Evolutionary conservation across 2,329 filamentous ascomycete species (phyloP).

Genomic region (Huntiella savannae): DNA sequence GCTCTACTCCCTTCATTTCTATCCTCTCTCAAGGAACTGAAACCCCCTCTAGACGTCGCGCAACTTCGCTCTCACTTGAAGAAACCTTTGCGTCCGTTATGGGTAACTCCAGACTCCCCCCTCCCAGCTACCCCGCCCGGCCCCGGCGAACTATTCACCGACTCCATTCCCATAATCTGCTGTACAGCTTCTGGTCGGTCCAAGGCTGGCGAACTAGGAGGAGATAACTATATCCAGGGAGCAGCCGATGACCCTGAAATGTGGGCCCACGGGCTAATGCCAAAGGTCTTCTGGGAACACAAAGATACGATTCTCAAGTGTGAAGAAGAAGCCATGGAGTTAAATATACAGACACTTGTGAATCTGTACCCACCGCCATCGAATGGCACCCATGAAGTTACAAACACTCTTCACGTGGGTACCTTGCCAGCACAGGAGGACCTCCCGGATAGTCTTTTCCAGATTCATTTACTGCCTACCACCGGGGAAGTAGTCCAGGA

Average conservation of each 20-base stretch:
- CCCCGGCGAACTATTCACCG: constrained; percentile 25
- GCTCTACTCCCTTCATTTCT: constrained; percentile 37
- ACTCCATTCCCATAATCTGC: constrained; percentile 57
- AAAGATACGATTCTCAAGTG: constrained; percentile 38
- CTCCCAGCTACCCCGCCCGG: constrained; percentile 17
- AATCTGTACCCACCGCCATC: no score
- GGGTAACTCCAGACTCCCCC: constrained; percentile 54
- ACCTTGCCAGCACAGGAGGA: no score
- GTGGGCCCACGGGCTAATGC: constrained; percentile 69
- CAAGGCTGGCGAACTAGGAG: constrained; percentile 41
- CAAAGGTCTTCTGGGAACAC: constrained; percentile 62
- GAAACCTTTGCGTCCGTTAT: constrained; percentile 60
- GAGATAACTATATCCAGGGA: constrained; percentile 61
- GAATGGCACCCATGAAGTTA: no score
- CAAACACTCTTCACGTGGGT: no score
- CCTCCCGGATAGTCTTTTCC: no score
- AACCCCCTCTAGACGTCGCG: constrained; percentile 31
- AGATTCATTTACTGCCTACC: no score
- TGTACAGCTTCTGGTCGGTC: constrained; percentile 68
- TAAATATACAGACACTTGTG: no score
- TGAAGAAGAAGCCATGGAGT: constrained; percentile 39
- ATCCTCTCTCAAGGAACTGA: constrained; percentile 32
- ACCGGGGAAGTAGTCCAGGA: no score
- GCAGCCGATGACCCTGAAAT: constrained; percentile 89
- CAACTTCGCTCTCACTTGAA: constrained; percentile 35